A percentile compares a stretch with the other conserved stretches of the same genome.
phyloP scores from a whole-genome alignment of 192 early-diverging fungal species.

The Podila verticillata region DNA sequence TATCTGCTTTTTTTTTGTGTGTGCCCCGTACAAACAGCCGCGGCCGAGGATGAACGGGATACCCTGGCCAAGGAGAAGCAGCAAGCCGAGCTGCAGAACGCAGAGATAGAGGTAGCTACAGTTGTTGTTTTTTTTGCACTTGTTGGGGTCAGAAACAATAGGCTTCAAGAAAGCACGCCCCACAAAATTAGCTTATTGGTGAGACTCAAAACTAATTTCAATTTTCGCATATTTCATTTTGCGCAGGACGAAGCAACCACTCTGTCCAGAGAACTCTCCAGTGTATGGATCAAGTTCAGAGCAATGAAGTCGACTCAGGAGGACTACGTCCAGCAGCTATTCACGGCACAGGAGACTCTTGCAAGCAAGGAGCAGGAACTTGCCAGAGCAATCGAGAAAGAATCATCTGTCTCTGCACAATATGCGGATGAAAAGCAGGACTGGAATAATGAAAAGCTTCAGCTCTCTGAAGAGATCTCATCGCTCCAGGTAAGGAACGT shows the following conservation, averaged over 20 bases:
- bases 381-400: not conserved
- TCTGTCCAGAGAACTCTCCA: slow-evolving; percentile 29
- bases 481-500: slow-evolving; percentile 16
- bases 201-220: too few relatives aligned
- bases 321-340: slow-evolving; percentile 16
- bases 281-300: slow-evolving; percentile 29
- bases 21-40: slow-evolving; percentile 8
- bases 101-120: slow-evolving; percentile 9
- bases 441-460: slow-evolving; percentile 18
- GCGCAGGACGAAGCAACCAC: slow-evolving; percentile 31
- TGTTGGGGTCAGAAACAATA: not conserved
- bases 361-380: slow-evolving; percentile 9
- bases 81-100: not conserved
- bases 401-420: not conserved
- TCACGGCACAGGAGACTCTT: slow-evolving; percentile 14
- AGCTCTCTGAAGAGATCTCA: slow-evolving; percentile 9
- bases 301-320: slow-evolving; percentile 35
- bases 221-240: too few relatives aligned
- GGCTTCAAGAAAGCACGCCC: too few relatives aligned
- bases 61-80: slow-evolving; percentile 13
- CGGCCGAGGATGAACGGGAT: slow-evolving; percentile 27
- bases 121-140: not conserved
- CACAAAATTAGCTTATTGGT: too few relatives aligned
- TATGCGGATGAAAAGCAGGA: slow-evolving; percentile 7
- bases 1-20: too few relatives aligned